These are phyloP conservation scores for Aspergillus udagawae DNA, from an alignment of 2,329 filamentous ascomycete species.

Conservation along the genomic window DNA sequence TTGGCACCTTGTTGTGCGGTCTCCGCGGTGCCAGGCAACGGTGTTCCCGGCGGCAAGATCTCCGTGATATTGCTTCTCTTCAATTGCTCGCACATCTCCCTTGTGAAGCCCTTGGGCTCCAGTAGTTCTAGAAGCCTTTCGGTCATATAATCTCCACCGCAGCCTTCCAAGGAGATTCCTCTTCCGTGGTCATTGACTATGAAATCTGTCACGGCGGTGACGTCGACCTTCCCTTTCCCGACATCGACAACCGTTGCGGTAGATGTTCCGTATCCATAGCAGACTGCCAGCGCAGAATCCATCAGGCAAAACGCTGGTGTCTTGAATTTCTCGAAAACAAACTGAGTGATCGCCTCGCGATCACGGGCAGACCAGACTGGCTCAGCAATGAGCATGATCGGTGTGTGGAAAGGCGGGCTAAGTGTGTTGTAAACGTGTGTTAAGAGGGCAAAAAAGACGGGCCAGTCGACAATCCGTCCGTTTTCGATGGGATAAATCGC, in stretches of 20 bases:
- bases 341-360: slow-evolving; percentile 82
- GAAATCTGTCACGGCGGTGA: slow-evolving; percentile 85
- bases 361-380: slow-evolving; percentile 88
- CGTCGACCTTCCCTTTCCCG: slow-evolving; percentile 85
- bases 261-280: slow-evolving; percentile 73
- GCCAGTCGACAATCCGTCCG: slow-evolving; percentile 84
- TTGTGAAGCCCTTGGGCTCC: slow-evolving; percentile 51
- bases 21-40: slow-evolving; percentile 50
- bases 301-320: slow-evolving; percentile 88
- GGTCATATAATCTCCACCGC: slow-evolving; percentile 86
- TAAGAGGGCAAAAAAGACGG: slow-evolving; percentile 83
- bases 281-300: slow-evolving; percentile 80
- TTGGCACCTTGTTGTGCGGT: slow-evolving; percentile 43
- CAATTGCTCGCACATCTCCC: slow-evolving; percentile 63
- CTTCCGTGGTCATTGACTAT: slow-evolving; percentile 65
- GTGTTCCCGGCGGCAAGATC: slow-evolving; percentile 52
- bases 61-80: slow-evolving; percentile 62
- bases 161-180: slow-evolving; percentile 59
- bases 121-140: slow-evolving; percentile 66
- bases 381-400: slow-evolving; percentile 83
- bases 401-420: slow-evolving; percentile 88
- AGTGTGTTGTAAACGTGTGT: slow-evolving; percentile 87
- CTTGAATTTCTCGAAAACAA: slow-evolving; percentile 96
- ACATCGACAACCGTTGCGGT: slow-evolving; percentile 87
- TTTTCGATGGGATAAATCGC: slow-evolving; percentile 81